Evolutionary conservation across 75 land plant genomes (phyloP).

Genomic region (Isoetes taiwanensis): DNA sequence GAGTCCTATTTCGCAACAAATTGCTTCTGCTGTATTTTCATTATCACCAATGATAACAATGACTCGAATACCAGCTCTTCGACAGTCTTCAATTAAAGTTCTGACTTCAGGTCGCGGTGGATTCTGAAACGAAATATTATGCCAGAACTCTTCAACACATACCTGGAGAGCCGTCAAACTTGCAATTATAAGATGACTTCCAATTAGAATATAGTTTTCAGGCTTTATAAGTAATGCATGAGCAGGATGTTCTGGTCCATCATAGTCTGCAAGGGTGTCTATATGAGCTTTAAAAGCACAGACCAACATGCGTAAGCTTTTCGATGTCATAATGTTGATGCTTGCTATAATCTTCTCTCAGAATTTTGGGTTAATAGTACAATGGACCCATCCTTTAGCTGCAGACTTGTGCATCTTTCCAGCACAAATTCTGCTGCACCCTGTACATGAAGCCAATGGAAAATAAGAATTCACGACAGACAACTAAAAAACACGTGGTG

Average conservation of each 20-base stretch:
- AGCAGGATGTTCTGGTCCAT: slow-evolving; percentile 18
- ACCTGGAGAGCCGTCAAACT: slow-evolving; percentile 26
- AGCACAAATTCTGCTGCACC: slow-evolving; percentile 31
- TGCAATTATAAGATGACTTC: slow-evolving; percentile 18
- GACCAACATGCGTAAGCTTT: slow-evolving; percentile 22
- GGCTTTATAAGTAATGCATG: slow-evolving; percentile 14
- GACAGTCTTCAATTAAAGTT: slow-evolving; percentile 25
- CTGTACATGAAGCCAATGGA: too few relatives aligned
- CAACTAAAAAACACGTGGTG: too few relatives aligned
- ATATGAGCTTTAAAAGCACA: slow-evolving; percentile 18
- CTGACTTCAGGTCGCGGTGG: slow-evolving; percentile 29
- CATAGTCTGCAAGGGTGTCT: slow-evolving; percentile 15
- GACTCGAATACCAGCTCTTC: slow-evolving; percentile 24
- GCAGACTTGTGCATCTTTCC: slow-evolving; percentile 22
- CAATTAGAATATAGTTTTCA: slow-evolving; percentile 18
- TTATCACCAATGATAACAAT: slow-evolving; percentile 33
- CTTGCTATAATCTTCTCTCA: slow-evolving; percentile 13
- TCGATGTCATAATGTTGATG: slow-evolving; percentile 16
- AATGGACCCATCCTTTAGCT: slow-evolving; percentile 24
- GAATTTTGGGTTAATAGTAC: slow-evolving; percentile 17
- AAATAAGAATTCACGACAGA: too few relatives aligned
- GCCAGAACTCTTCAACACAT: too few relatives aligned
- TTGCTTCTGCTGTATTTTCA: slow-evolving; percentile 31
- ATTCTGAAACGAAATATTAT: too few relatives aligned
- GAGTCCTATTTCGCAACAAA: slow-evolving; percentile 27